Evolutionary conservation across 2,329 filamentous ascomycete genomes (phyloP), one percentile per base, ranked within the genome.

Genomic region (Blastomyces percursus): DNA sequence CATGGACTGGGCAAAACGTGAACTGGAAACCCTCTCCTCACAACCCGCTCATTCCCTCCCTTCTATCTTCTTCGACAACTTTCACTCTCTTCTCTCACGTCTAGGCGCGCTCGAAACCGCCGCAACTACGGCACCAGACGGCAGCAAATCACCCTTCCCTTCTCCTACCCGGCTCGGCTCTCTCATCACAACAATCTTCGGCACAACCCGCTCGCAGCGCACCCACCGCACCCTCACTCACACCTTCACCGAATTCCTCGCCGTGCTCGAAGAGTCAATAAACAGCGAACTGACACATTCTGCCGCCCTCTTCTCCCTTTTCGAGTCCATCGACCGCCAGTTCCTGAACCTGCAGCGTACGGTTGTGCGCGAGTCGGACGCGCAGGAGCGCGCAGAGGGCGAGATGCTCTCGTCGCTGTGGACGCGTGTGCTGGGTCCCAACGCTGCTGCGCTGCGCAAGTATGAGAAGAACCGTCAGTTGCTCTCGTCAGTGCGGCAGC

Each of bases 1-100:
- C 60, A 96, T 97, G 91, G 91, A 96, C 72, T 96, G 93, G 93
- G 90, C 91, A 16, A 88, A 88, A 71, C 86, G 91, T 67, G 91
- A 96, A 74, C 84, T 97, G 16, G 81, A 86, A 64, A 86, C 86
- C 55, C 78, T 94, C 62, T 83, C 85, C 65, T 80, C 80, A 27
- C 77, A 82, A 24, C 84, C 86, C 7, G 81, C 83, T 0, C 84
- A 82, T 52, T 82, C 85, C 1, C 77, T 95, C 27, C 84, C 87
- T 21, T 85, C 85, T 14, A 73, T 77, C n/a, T 84, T 88, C 52
- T 91, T 91, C 72, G 89, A 91, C 74, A 96, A 95, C 72, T 79
- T 96, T 57, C 90, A 96, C 79, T 86, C 84, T 68, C 76, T 93
- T 48, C 82, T 96, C 62, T 87, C 84, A 62, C 81, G 83, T 46